A percentile compares a stretch with the other conserved stretches of the same genome.
Evolutionary conservation across 305 asterid species (phyloP).

Genomic region (Solanum aculeatissimum): DNA sequence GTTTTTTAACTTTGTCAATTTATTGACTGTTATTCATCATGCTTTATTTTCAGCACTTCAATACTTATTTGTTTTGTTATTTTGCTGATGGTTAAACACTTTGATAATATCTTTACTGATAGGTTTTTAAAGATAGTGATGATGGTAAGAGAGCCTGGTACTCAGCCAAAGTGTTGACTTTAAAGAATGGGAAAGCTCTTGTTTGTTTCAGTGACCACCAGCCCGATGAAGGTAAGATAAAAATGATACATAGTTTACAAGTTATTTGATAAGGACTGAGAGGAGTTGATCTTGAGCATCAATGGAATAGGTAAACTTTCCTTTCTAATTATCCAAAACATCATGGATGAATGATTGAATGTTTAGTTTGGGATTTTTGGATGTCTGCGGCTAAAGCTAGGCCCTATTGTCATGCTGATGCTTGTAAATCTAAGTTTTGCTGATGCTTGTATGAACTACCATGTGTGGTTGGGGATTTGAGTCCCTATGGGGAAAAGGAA

Average conservation of each 20-base stretch:
- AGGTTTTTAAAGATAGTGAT: slow-evolving; percentile 76
- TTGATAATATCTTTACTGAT: slow-evolving; percentile 7
- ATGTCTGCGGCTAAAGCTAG: background rate
- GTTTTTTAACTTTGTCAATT: background rate
- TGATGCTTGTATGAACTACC: background rate
- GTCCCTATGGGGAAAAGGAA: background rate
- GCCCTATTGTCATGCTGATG: background rate
- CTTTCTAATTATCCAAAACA: background rate
- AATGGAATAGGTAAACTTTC: background rate
- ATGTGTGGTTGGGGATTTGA: background rate
- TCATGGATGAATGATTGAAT: background rate
- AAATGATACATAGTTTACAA: background rate
- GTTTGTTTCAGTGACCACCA: slow-evolving; percentile 55
- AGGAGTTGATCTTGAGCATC: background rate
- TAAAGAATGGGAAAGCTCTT: slow-evolving; percentile 66
- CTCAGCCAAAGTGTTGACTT: slow-evolving; percentile 50
- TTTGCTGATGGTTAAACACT: background rate
- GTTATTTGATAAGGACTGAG: background rate
- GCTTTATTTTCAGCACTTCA: background rate
- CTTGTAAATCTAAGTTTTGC: background rate
- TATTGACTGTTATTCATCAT: background rate
- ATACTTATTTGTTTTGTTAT: background rate
- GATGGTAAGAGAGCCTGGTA: slow-evolving; percentile 69
- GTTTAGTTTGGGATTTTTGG: background rate
- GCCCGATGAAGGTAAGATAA: slow-evolving; percentile 55